These are phyloP conservation scores for Carex arenaria DNA, from an alignment of 202 grass and related monocot species.

Conservation along the genomic window DNA sequence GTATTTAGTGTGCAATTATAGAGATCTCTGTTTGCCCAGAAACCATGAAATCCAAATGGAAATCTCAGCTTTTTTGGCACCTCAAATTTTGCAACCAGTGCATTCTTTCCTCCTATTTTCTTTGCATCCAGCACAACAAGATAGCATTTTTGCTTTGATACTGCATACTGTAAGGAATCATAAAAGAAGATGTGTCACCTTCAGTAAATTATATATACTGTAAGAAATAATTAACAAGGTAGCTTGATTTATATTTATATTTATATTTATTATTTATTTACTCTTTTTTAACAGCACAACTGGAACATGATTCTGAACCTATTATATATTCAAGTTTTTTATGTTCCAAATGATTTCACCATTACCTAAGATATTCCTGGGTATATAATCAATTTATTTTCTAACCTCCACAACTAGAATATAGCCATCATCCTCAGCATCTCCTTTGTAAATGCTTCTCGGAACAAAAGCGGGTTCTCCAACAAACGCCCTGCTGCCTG, in stretches of 20 bases:
- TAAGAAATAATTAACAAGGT: neutral
- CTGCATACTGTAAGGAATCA: constrained; percentile 62
- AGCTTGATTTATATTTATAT: neutral
- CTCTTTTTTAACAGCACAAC: neutral
- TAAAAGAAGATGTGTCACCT: neutral
- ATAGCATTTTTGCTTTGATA: constrained; percentile 57
- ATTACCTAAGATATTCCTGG: neutral
- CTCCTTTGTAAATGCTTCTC: constrained; percentile 3
- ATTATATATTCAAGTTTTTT: neutral
- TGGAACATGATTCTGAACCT: neutral
- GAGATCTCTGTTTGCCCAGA: constrained; percentile 48
- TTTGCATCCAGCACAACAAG: constrained; percentile 69
- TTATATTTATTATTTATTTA: neutral
- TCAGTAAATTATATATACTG: no score
- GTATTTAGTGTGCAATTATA: neutral
- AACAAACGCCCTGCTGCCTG: constrained; percentile 49
- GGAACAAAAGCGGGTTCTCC: constrained; percentile 76
- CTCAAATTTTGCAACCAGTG: constrained; percentile 59
- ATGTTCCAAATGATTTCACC: no score
- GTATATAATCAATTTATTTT: neutral
- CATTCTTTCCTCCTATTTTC: constrained; percentile 55
- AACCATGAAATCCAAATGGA: constrained; percentile 90
- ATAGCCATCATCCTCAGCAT: constrained; percentile 61
- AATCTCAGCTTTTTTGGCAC: constrained; percentile 83
- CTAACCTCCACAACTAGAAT: constrained; percentile 75